Conservation (phyloP, 2,329 filamentous ascomycete genomes). For the Cladophialophora psammophila region DNA sequence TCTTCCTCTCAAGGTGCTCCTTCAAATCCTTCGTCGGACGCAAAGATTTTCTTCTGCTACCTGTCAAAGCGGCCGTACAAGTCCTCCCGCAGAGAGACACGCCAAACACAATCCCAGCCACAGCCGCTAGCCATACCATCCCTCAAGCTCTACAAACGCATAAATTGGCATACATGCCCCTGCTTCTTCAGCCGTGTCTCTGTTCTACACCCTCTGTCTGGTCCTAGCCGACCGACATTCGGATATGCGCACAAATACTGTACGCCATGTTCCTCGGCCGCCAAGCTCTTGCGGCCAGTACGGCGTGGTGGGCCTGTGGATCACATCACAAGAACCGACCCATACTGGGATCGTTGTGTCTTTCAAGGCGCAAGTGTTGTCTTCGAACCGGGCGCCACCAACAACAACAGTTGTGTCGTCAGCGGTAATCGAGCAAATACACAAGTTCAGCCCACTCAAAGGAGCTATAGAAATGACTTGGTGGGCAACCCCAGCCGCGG, state of each 20-base stretch:
- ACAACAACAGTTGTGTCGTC: background rate
- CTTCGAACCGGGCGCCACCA: conserved; percentile 11
- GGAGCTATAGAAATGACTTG: background rate
- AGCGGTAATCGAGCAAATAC: background rate
- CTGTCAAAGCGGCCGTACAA: conserved; percentile 28
- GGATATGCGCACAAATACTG: conserved; percentile 19
- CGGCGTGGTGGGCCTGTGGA: conserved; percentile 24
- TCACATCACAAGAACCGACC: conserved; percentile 13
- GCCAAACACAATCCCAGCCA: conserved; percentile 6
- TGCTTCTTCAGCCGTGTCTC: conserved; percentile 29
- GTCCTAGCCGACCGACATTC: conserved; percentile 23
- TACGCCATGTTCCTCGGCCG: conserved; percentile 24
- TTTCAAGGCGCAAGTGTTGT: conserved; percentile 22
- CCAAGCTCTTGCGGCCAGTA: conserved; percentile 21
- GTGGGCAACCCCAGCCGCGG: background rate
- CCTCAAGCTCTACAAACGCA: conserved; percentile 30
- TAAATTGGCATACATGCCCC: conserved; percentile 31
- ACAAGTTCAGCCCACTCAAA: background rate
- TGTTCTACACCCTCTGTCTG: conserved; percentile 25
- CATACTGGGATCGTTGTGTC: conserved; percentile 23
- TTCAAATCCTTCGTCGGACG: conserved; percentile 16
- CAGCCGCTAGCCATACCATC: conserved; percentile 19
- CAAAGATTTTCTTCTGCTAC: conserved; percentile 30
- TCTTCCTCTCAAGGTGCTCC: background rate
- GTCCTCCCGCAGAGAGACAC: background rate